A percentile compares a stretch with the other conserved stretches of the same genome.
Conservation (phyloP, 768 basidiomycete species). For the Mycena floridula region DNA sequence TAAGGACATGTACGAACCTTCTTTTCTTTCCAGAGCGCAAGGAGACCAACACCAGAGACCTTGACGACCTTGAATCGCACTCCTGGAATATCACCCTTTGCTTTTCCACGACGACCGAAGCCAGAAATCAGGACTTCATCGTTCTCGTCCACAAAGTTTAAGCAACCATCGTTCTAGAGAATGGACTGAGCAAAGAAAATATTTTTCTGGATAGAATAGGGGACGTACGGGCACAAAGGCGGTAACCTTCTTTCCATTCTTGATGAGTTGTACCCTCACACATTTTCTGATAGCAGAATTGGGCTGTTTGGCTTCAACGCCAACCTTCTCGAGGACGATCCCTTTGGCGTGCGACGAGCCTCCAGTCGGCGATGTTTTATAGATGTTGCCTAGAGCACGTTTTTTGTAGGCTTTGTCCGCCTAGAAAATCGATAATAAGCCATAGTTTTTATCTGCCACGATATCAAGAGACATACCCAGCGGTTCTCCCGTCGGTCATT, state of each 20-base stretch:
- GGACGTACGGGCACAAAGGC: constrained; percentile 93
- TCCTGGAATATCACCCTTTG: constrained; percentile 99
- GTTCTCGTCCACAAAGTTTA: constrained; percentile 99
- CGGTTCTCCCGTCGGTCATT: constrained; percentile 91
- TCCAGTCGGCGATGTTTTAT: constrained; percentile 99
- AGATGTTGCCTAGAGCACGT: constrained; percentile 97
- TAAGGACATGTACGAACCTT: constrained; percentile 52
- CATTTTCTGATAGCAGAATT: constrained; percentile 99
- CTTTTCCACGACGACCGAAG: constrained; percentile 99
- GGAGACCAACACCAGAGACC: constrained; percentile 97
- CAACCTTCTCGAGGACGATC: constrained; percentile 99
- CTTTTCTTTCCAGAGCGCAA: constrained; percentile 99
- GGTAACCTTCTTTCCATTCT: constrained; percentile 99
- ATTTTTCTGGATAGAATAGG: not conserved
- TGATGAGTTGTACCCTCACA: constrained; percentile 99
- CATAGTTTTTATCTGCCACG: not conserved
- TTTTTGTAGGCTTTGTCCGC: constrained; percentile 99
- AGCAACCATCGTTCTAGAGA: constrained; percentile 85
- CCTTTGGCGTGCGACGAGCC: constrained; percentile 99
- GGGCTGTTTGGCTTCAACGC: constrained; percentile 99
- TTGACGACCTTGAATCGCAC: constrained; percentile 99
- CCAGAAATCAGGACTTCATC: constrained; percentile 99
- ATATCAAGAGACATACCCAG: constrained; percentile 66
- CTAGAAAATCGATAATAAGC: constrained; percentile 31
- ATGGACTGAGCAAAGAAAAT: constrained; percentile 3